Conservation (phyloP, 192 early-diverging fungal genomes). For the Podochytrium sp. region DNA sequence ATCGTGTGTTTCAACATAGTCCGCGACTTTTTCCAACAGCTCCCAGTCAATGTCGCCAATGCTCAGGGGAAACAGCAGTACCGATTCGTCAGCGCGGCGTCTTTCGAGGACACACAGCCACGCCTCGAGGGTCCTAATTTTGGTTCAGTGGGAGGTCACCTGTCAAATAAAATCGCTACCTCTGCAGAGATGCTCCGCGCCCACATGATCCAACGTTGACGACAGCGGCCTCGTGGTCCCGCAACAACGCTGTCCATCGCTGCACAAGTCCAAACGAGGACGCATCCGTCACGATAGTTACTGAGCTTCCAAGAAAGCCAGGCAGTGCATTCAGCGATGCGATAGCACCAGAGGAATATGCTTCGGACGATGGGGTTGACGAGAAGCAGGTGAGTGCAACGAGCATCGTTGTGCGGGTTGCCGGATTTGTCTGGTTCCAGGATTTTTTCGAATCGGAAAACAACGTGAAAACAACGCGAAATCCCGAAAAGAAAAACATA, state of each 20-base stretch:
- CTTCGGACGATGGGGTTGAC: too few species aligned
- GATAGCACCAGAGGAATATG: too few species aligned
- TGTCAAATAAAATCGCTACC: neutral
- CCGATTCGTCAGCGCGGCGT: neutral
- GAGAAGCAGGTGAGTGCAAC: too few species aligned
- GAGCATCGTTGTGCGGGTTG: too few species aligned
- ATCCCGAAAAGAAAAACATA: too few species aligned
- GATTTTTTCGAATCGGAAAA: too few species aligned
- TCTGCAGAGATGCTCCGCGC: neutral
- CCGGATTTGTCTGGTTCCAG: too few species aligned
- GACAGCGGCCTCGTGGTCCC: neutral
- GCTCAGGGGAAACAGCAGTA: neutral
- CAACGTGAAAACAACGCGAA: too few species aligned
- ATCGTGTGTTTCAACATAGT: neutral
- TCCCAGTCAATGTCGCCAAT: constrained; percentile 5
- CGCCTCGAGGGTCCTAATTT: neutral
- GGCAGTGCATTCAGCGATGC: neutral
- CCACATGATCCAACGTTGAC: constrained; percentile 11
- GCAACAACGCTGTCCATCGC: constrained; percentile 2
- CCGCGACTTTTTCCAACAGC: neutral
- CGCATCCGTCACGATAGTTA: constrained; percentile 19
- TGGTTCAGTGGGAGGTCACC: neutral
- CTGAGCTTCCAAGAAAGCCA: neutral
- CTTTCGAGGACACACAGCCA: neutral
- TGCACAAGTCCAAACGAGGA: constrained; percentile 4